A percentile compares a stretch with the other conserved stretches of the same genome.
Conservation (phyloP, 1,284 basidiomycete species). For the Apiotrichum gracile region DNA sequence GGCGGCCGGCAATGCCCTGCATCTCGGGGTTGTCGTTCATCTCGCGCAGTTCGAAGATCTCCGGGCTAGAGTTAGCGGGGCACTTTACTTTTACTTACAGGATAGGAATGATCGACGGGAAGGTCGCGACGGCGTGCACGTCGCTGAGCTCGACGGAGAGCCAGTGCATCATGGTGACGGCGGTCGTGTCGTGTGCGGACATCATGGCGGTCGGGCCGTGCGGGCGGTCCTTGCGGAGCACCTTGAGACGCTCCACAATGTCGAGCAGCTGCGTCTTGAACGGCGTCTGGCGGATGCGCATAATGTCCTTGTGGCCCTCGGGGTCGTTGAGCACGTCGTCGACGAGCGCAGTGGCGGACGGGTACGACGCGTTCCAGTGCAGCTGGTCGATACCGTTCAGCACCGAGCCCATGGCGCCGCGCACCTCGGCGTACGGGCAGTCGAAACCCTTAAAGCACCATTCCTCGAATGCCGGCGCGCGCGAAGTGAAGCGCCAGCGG, state of each 20-base stretch:
- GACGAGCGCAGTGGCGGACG: constrained; percentile 61
- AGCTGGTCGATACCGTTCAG: constrained; percentile 64
- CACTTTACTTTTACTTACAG: constrained; percentile 54
- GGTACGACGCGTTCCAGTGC: constrained; percentile 65
- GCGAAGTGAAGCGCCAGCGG: constrained; percentile 68
- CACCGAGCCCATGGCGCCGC: constrained; percentile 63
- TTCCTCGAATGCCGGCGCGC: constrained; percentile 62
- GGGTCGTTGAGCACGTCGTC: constrained; percentile 55
- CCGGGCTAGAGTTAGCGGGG: constrained; percentile 25
- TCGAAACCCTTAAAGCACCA: constrained; percentile 69
- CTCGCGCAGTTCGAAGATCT: constrained; percentile 48
- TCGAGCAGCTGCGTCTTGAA: constrained; percentile 57
- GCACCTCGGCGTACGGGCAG: constrained; percentile 78
- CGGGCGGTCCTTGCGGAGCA: constrained; percentile 68
- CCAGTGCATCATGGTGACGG: constrained; percentile 65
- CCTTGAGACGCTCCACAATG: constrained; percentile 57
- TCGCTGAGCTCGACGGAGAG: constrained; percentile 66
- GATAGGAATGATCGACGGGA: constrained; percentile 68
- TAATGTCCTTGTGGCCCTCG: constrained; percentile 59
- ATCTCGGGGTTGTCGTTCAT: constrained; percentile 48
- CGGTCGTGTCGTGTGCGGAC: constrained; percentile 83
- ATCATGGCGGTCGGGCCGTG: constrained; percentile 75
- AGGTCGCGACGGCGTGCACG: constrained; percentile 64
- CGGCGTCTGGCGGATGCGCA: constrained; percentile 60
- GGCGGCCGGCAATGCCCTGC: constrained; percentile 42